Evolutionary conservation across 2,329 filamentous ascomycete species (phyloP).

Genomic region (Chrysosporium keratinophilum): DNA sequence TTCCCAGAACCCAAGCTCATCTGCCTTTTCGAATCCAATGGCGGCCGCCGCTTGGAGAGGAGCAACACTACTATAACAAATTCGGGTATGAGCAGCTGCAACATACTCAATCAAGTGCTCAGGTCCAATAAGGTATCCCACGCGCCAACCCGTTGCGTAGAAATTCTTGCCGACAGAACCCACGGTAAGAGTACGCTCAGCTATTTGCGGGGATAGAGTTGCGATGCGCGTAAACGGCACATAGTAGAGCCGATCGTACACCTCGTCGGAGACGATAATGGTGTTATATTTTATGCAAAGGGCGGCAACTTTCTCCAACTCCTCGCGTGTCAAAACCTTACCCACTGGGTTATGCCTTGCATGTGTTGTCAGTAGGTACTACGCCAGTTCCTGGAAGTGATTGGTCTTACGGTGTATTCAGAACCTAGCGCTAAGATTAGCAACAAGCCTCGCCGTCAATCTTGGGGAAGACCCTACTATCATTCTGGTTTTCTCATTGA

Average conservation of each 20-base stretch:
- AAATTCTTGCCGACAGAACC: conserved; percentile 97
- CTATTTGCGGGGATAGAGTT: conserved; percentile 81
- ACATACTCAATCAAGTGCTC: conserved; percentile 85
- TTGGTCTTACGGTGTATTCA: conserved; percentile 41
- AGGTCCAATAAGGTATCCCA: conserved; percentile 88
- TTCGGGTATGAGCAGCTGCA: conserved; percentile 82
- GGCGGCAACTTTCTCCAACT: conserved; percentile 74
- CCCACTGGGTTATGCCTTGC: conserved; percentile 78
- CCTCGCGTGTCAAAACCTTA: conserved; percentile 79
- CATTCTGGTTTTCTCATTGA: conserved; percentile 88
- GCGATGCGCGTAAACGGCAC: conserved; percentile 88
- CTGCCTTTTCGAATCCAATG: conserved; percentile 86
- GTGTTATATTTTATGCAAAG: conserved; percentile 87
- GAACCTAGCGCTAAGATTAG: conserved; percentile 25
- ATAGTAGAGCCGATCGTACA: conserved; percentile 93
- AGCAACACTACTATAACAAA: conserved; percentile 89
- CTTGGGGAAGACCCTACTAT: conserved; percentile 52
- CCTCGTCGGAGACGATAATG: conserved; percentile 83
- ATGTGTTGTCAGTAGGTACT: neutral
- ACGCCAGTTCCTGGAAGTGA: neutral
- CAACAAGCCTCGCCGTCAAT: conserved; percentile 6
- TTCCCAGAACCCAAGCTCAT: conserved; percentile 78
- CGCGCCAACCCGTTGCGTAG: conserved; percentile 93
- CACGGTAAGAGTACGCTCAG: conserved; percentile 79
- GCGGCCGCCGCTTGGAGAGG: conserved; percentile 90